These are phyloP conservation scores for Globisporangium yorkense DNA, from an alignment of 352 stramenopile genomes.

Conservation along the genomic window DNA sequence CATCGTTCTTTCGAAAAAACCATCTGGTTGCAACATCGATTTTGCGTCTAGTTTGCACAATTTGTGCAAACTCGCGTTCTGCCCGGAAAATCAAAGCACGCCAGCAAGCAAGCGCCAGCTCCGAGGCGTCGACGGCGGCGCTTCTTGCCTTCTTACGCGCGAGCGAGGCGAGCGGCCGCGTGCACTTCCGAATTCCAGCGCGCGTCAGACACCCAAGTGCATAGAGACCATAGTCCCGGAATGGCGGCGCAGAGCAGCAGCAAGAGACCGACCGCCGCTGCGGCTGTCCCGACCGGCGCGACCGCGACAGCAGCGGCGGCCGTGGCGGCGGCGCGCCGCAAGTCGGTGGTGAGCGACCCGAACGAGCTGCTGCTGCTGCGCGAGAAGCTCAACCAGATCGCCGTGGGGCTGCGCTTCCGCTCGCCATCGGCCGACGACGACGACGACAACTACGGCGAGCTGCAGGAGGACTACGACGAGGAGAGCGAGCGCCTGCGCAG, in stretches of 20 bases:
- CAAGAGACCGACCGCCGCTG: background rate
- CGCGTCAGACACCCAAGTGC: background rate
- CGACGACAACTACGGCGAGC: slow-evolving; percentile 10
- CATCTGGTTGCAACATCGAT: too few species aligned
- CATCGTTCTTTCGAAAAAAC: too few species aligned
- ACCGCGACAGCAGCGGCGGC: background rate
- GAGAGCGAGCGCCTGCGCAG: slow-evolving; percentile 10
- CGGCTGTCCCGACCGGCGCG: background rate
- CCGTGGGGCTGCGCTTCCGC: slow-evolving; percentile 22
- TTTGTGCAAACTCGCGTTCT: too few species aligned
- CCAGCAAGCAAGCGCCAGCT: too few species aligned
- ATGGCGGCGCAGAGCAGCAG: background rate
- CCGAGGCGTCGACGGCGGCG: too few species aligned
- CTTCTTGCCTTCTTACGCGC: too few species aligned
- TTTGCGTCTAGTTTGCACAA: too few species aligned
- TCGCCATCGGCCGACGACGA: slow-evolving; percentile 17
- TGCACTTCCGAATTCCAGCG: background rate
- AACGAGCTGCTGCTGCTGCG: slow-evolving; percentile 65
- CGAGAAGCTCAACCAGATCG: slow-evolving; percentile 74
- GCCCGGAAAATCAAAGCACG: too few species aligned
- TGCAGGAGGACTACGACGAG: slow-evolving; percentile 18
- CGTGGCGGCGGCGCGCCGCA: slow-evolving; percentile 21
- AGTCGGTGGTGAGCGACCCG: slow-evolving; percentile 50
- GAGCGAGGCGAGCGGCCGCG: too few species aligned
- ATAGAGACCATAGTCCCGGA: background rate